Evolutionary conservation across 129 eudicot genomes (phyloP).

Genomic region (Dittrichia graveolens): DNA sequence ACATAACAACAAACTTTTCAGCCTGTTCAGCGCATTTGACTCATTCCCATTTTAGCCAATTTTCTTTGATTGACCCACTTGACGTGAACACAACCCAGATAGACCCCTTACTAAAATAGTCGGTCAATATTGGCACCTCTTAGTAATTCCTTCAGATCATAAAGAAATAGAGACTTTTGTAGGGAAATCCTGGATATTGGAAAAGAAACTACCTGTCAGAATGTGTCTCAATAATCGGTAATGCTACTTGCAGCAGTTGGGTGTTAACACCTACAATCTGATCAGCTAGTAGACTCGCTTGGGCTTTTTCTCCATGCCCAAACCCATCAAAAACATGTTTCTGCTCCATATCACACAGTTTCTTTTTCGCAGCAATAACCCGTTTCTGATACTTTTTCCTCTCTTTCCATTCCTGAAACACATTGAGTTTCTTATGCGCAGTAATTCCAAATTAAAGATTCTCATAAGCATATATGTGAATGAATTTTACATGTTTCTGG

Average conservation of each 20-base stretch:
- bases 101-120: too few species aligned
- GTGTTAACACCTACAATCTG: constrained; percentile 73
- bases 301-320: constrained; percentile 69
- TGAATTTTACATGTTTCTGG: neutral
- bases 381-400: constrained; percentile 78
- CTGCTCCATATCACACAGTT: constrained; percentile 83
- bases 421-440: constrained; percentile 23
- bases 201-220: constrained; percentile 49
- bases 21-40: too few species aligned
- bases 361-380: constrained; percentile 92
- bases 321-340: constrained; percentile 92
- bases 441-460: constrained; percentile 3
- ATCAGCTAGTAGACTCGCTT: constrained; percentile 68
- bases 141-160: neutral
- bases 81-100: too few species aligned
- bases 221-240: constrained; percentile 50
- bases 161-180: neutral
- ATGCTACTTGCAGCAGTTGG: constrained; percentile 74
- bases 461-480: constrained; percentile 9
- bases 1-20: too few species aligned
- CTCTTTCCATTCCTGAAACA: constrained; percentile 91
- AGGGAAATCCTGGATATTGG: neutral
- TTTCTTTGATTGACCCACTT: too few species aligned
- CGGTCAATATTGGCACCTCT: too few species aligned
- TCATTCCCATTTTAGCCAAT: too few species aligned